These are phyloP conservation scores for Physaria fendleri DNA, from an alignment of 345 rosid species.

Conservation along the genomic window DNA sequence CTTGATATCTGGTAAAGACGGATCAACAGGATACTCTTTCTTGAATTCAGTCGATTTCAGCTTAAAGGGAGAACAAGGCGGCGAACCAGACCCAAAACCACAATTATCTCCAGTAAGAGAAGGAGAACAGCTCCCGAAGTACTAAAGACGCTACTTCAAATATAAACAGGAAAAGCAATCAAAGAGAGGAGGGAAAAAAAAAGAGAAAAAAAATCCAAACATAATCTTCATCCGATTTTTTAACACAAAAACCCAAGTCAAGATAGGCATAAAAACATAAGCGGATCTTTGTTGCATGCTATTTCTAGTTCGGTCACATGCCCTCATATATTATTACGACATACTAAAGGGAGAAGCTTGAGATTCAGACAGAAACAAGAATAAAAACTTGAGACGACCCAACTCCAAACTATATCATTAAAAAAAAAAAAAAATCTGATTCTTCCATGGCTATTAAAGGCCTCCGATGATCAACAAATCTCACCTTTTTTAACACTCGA, in stretches of 20 bases:
- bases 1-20: constrained; percentile 92
- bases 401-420: not conserved
- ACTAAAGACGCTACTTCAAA: not conserved
- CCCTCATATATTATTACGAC: not conserved
- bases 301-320: not conserved
- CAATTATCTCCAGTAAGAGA: constrained; percentile 59
- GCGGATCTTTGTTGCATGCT: constrained; percentile 33
- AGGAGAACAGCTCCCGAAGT: constrained; percentile 45
- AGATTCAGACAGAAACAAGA: not conserved
- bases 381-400: too few relatives aligned
- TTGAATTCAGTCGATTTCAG: constrained; percentile 41
- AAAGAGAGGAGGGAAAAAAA: not conserved
- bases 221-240: constrained; percentile 13
- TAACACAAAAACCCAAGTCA: constrained; percentile 14
- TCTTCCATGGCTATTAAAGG: not conserved
- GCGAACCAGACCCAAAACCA: constrained; percentile 41
- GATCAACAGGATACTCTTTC: constrained; percentile 88
- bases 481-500: constrained; percentile 39
- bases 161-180: not conserved
- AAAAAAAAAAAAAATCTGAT: not conserved
- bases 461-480: constrained; percentile 23
- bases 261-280: constrained; percentile 12
- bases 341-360: not conserved
- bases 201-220: constrained; percentile 15
- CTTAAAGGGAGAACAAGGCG: constrained; percentile 47